Conservation (phyloP, 1,139 yeast genomes). For the Arxiozyma heterogenica region DNA sequence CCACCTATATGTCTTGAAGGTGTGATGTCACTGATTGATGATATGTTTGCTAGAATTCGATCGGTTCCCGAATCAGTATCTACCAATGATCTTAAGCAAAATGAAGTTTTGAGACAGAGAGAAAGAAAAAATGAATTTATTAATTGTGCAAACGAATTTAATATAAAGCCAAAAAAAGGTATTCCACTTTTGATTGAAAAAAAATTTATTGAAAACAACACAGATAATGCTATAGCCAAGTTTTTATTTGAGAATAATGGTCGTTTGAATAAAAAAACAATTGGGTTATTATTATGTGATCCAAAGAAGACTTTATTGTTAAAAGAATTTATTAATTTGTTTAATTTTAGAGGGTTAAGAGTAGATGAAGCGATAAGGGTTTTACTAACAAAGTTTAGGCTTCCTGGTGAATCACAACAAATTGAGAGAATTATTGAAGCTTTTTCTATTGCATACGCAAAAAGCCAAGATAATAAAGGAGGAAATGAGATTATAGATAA, state of each 20-base stretch:
- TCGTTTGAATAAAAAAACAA: constrained; percentile 71
- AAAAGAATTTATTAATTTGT: constrained; percentile 53
- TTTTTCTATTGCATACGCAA: constrained; percentile 73
- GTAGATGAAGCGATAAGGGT: constrained; percentile 90
- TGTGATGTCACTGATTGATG: constrained; percentile 57
- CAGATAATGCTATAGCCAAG: constrained; percentile 55
- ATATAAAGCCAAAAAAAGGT: constrained; percentile 71
- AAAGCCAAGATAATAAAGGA: constrained; percentile 39
- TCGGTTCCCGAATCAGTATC: constrained; percentile 18
- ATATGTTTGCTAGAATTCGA: constrained; percentile 53
- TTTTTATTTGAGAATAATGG: constrained; percentile 75
- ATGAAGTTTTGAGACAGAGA: constrained; percentile 35
- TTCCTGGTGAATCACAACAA: constrained; percentile 97
- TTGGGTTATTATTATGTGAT: constrained; percentile 81
- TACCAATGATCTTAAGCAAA: constrained; percentile 6
- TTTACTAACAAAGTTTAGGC: constrained; percentile 70
- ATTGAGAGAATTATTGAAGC: constrained; percentile 85
- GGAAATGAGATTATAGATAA: neutral
- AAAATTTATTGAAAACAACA: constrained; percentile 54
- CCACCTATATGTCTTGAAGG: constrained; percentile 95
- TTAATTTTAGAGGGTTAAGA: constrained; percentile 69
- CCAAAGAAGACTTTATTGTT: constrained; percentile 56
- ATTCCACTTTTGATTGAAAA: constrained; percentile 50
- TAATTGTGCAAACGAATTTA: constrained; percentile 63
- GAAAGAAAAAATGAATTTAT: constrained; percentile 63